Percentiles rank a stretch among this genome's conserved stretches.
phyloP scores from a whole-genome alignment of 805 yeast genomes.

The Clavispora santaluciae region DNA sequence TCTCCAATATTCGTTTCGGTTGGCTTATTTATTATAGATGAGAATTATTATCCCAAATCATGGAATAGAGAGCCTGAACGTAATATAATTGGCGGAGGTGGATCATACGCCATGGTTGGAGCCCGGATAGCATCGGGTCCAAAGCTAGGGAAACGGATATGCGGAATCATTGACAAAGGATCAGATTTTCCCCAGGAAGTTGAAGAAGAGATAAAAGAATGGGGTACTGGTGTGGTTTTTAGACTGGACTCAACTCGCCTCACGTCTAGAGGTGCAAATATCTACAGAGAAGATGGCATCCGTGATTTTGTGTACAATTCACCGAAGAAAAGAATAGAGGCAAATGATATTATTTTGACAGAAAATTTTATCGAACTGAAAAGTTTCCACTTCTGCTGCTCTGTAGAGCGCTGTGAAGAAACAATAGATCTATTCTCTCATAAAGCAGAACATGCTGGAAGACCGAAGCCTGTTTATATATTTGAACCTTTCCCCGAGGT shows the following conservation, averaged over 20 bases:
- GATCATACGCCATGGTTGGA: slow-evolving; percentile 75
- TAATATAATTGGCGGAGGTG: slow-evolving; percentile 85
- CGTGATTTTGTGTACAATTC: slow-evolving; percentile 54
- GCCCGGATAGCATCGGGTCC: slow-evolving; percentile 51
- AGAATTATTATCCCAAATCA: slow-evolving; percentile 54
- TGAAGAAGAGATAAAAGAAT: slow-evolving; percentile 41
- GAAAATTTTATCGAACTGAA: slow-evolving; percentile 30
- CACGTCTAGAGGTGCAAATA: slow-evolving; percentile 81
- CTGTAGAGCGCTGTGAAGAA: slow-evolving; percentile 55
- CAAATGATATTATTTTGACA: slow-evolving; percentile 46
- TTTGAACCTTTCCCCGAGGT: slow-evolving; percentile 89
- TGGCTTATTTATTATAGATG: slow-evolving; percentile 92
- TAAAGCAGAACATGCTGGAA: not conserved
- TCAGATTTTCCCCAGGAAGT: slow-evolving; percentile 60
- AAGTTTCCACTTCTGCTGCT: slow-evolving; percentile 70
- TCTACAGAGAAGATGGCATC: slow-evolving; percentile 58
- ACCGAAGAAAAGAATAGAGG: slow-evolving; percentile 56
- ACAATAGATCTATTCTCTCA: slow-evolving; percentile 34
- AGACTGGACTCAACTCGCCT: slow-evolving; percentile 47
- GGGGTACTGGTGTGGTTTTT: slow-evolving; percentile 60
- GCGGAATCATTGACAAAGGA: slow-evolving; percentile 79
- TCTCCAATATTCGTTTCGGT: slow-evolving; percentile 50
- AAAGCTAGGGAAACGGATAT: slow-evolving; percentile 32
- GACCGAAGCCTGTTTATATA: slow-evolving; percentile 39
- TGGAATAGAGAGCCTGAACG: slow-evolving; percentile 28